Evolutionary conservation across 192 early-diverging fungal genomes (phyloP), one percentile per base, ranked within the genome.

Genomic region (Gaertneriomyces semiglobifer): DNA sequence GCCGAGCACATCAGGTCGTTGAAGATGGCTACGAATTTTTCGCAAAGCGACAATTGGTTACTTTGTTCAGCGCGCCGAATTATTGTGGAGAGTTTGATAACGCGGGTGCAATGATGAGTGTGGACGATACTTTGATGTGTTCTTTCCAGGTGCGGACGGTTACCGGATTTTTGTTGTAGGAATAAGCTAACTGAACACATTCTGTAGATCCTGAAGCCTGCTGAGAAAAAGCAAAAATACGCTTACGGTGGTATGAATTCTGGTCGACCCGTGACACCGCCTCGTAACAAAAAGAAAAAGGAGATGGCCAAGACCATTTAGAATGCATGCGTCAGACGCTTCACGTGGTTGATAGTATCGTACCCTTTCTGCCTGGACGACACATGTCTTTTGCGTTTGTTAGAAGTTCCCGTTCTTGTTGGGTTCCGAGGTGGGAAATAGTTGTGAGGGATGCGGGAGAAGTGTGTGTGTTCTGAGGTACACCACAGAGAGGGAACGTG

Each of bases 11-110:
- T 82, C 93, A 96, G 79, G 95, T 98, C 4, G 94, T 96, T 7
- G 95, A 98, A 72, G 95, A 98, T 76, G 95, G 95, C 12, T 98
- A 98, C 70, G 95, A 98, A 75, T 98, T 98, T 74, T 98, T 98
- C 84, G 93, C 93, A 53, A 95, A 95, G 77, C 84, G 95, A 47
- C 91, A 95, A 70, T 73, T 98, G 45, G 95, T 98, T 45, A 98
- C 95, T 7, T 76, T 98, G 64, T 98, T 98, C 73, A 93, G 90
- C 18, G 94, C 93, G 39, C 94, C 94, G n/a, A 95, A 95, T 71
- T 96, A 95, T 67, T 96, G 94, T 71, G 93, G 93, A 16, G 82
- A 84, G 64, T 84, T 84, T 70, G 85, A 87, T 60, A 87, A 87
- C 69, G 82, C 84, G 14, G 85, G 85, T 19, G 85, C 85, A 14